Evolutionary conservation across 805 yeast genomes (phyloP), one percentile per base, ranked within the genome.

Genomic region (Isabelozyma rhagii): DNA sequence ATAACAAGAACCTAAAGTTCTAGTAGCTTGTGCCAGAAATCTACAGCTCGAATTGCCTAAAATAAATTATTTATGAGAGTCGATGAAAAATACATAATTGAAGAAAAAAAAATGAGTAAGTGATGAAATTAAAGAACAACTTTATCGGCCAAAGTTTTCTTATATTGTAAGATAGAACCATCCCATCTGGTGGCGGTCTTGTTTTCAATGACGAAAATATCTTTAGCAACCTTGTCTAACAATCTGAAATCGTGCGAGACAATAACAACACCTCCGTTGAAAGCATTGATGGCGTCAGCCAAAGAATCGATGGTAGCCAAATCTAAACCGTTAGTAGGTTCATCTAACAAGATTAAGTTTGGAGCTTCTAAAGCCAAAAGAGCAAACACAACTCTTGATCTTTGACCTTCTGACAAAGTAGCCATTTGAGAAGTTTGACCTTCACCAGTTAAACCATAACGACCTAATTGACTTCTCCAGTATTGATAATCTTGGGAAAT

Each of bases 271-370:
- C 99, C 99, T 76, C 99, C 99, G 67, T 85, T 88, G 81, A 89
- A 94, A 31, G 83, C 87, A 58, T 91, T 85, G 69, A 94, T 93
- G 56, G 99, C 99, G 50, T 87, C 96, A 47, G 97, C 99, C 63
- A 94, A 80, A 42, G 99, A 94, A 75, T 94, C 99, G 68, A 94
- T 94, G 47, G 99, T 92, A 65, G 97, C 91, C 63, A 94, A 93
- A 80, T 94, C 99, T 74, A 94, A 80, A 81, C 98, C 98, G 82
- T 94, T 94, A 59, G 99, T 94, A 83, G 99, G 99, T 85, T 94
- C 99, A 80, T 94, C 99, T 75, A 94, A 80, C 68, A 94, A 78
- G 63, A 94, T 79, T 71, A 94, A 89, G 75, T 94, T 94, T 65
- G 99, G 99, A 55, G 88, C 77, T 76, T 94, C 97, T 59, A 94